Evolutionary conservation across 441 rosid genomes (phyloP), one percentile per base, ranked within the genome.

Genomic region (Lepidium campestre): DNA sequence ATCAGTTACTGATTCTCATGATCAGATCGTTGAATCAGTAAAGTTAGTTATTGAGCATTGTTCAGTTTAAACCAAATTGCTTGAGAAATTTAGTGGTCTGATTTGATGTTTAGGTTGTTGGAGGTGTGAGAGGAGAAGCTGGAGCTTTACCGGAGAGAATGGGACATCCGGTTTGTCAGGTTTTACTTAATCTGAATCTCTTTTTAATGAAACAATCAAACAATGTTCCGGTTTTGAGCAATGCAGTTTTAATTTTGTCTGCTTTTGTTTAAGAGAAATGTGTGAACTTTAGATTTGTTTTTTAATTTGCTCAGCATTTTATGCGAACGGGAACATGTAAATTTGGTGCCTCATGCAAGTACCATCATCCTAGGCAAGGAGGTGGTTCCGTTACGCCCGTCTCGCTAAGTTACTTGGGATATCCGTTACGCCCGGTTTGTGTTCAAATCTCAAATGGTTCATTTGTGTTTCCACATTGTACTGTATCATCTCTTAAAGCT

Each of bases 91-190:
- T 46, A 10, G 17, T 50, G 13, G 34, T 75, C 7, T 50, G 66
- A 35, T 57, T 78, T 75, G 59, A 65, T 73, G 23, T 14, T 68
- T 75, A 92, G 98, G 89, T 83, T 40, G 32, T 82, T 53, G 89
- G 86, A 72, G 85, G 65, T 74, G 77, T 77, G 29, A 83, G 90
- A 75, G 80, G 80, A 36, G 86, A 78, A 76, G 80, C 77, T 25
- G 89, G 80, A 44, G 89, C 79, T 59, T 82, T 69, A 65, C 98
- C 96, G 0, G 96, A 90, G 78, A 83, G 98, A 52, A 70, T 60
- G 25, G 98, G 90, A 62, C 96, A 86, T 78, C 97, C 96, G 0
- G 61, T 80, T 61, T 93, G 98, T 77, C 97, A 90, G 98, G 98
- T 93, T 78, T 88, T 77, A 34, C 34, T 29, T 46, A 36, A 49